These are phyloP conservation scores for Persicaria tinctoria DNA, from an alignment of 148 eudicot genomes.

Conservation along the genomic window DNA sequence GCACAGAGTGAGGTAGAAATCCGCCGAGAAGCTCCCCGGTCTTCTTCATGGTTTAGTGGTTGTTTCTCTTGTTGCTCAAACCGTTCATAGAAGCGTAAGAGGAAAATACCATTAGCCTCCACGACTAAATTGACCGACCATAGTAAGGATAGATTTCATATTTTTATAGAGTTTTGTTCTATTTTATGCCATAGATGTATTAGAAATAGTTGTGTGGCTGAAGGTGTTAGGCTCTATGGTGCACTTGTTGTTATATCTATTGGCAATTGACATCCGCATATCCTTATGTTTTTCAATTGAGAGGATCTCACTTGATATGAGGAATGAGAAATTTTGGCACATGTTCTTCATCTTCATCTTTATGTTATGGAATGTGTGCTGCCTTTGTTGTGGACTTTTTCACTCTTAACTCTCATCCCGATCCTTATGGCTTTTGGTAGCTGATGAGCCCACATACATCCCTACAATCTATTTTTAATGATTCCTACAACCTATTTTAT, in stretches of 20 bases:
- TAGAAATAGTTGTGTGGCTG: background rate
- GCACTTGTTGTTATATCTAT: background rate
- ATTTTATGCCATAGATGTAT: background rate
- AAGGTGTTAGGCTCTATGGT: background rate
- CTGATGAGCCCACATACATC: too few species aligned
- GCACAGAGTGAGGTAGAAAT: background rate
- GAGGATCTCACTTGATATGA: too few species aligned
- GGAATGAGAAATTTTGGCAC: too few species aligned
- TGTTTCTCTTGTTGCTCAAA: constrained; percentile 7
- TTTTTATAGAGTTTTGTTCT: background rate
- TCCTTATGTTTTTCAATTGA: too few species aligned
- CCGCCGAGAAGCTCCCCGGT: background rate
- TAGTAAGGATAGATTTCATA: background rate
- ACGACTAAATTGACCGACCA: background rate
- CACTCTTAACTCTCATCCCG: too few species aligned
- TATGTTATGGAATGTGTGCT: too few species aligned
- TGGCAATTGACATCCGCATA: too few species aligned
- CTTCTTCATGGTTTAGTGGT: constrained; percentile 5
- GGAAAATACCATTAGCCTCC: background rate
- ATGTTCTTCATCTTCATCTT: too few species aligned
- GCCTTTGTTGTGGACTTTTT: too few species aligned
- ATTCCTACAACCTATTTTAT: too few species aligned
- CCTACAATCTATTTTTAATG: too few species aligned
- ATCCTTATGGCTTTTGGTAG: too few species aligned
- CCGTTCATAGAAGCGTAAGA: background rate